Conservation (phyloP, 495 filamentous ascomycete species). For the Penicillium macrosclerotiorum region DNA sequence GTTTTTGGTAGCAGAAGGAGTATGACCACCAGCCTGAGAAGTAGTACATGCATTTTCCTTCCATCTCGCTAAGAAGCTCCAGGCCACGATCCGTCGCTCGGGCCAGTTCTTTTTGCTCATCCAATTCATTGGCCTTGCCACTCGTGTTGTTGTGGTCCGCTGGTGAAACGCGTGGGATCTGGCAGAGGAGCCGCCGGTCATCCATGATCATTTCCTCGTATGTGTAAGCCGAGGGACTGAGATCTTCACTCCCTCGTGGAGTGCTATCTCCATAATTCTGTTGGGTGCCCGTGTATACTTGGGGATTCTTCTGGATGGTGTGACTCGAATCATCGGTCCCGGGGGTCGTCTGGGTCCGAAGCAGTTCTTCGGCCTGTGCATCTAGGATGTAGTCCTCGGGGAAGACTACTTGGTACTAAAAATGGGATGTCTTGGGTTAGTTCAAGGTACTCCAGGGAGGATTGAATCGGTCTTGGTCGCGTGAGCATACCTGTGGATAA, state of each 20-base stretch:
- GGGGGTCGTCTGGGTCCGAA: slow-evolving; percentile 38
- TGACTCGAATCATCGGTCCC: slow-evolving; percentile 7
- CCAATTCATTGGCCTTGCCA: slow-evolving; percentile 54
- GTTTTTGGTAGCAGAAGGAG: slow-evolving; percentile 85
- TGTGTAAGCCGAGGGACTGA: slow-evolving; percentile 9
- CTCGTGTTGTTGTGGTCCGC: slow-evolving; percentile 49
- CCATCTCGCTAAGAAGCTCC: slow-evolving; percentile 84
- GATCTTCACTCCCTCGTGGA: background rate
- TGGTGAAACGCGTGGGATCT: slow-evolving; percentile 68
- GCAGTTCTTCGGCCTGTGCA: slow-evolving; percentile 59
- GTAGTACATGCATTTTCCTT: slow-evolving; percentile 87
- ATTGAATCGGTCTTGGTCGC: background rate
- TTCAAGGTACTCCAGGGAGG: background rate
- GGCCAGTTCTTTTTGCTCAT: slow-evolving; percentile 81
- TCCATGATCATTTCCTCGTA: slow-evolving; percentile 63
- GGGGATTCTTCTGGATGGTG: slow-evolving; percentile 21
- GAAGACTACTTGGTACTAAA: slow-evolving; percentile 78
- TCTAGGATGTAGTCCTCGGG: slow-evolving; percentile 73
- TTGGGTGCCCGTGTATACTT: slow-evolving; percentile 27
- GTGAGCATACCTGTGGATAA: slow-evolving; percentile 77
- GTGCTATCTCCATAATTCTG: slow-evolving; percentile 12
- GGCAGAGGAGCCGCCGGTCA: slow-evolving; percentile 75
- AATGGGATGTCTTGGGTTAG: too few species aligned
- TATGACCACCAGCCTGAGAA: slow-evolving; percentile 97
- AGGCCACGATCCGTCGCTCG: slow-evolving; percentile 81